Base-by-base conservation (phyloP, 371 early-diverging fungal genomes). In the Smittium mucronatum region DNA sequence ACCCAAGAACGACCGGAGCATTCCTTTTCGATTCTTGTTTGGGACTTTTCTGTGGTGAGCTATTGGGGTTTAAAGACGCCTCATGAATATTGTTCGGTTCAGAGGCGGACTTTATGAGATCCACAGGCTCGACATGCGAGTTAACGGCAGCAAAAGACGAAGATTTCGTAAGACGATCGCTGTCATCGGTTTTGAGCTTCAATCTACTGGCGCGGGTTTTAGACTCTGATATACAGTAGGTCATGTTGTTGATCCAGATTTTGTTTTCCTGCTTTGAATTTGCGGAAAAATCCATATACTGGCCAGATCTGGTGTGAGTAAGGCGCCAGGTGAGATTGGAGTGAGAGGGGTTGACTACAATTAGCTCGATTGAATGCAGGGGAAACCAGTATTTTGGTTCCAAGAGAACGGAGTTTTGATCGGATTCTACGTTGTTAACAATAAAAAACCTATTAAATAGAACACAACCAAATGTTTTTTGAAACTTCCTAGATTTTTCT, bases 311-410 rank as follows among this genome's bases (percentile, higher is more conserved):
- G 21, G 15, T 65, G n/a, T 65, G 65, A 65, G 34, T 36, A 2
- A 65, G n/a, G n/a, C 65, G 32, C 65, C 65, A 65, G 5, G 30
- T n/a, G n/a, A n/a, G 34, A 16, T 11, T 32, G 28, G 63, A n/a
- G 17, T 21, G n/a, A n/a, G 32, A 32, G n/a, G 26, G 2, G 34
- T 25, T 65, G 21, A 11, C 30, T 15, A 30, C 63, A 61, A 26
- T 30, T 61, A 65, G 5, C 26, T 34, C n/a, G 31, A 65, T 65
- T 31, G 65, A 34, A 65, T 65, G 65, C 11, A 65, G n/a, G n/a
- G 65, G 65, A 33, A 65, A 65, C 65, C 65, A 65, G n/a, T 65
- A 65, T 34, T 65, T 65, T 65, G 65, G 32, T n/a, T 65, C 65
- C 15, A 31, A 31, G 15, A 34, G 34, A 33, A 34, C 34, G 2